Conservation (phyloP, 345 rosid genomes). For the Turritis glabra region DNA sequence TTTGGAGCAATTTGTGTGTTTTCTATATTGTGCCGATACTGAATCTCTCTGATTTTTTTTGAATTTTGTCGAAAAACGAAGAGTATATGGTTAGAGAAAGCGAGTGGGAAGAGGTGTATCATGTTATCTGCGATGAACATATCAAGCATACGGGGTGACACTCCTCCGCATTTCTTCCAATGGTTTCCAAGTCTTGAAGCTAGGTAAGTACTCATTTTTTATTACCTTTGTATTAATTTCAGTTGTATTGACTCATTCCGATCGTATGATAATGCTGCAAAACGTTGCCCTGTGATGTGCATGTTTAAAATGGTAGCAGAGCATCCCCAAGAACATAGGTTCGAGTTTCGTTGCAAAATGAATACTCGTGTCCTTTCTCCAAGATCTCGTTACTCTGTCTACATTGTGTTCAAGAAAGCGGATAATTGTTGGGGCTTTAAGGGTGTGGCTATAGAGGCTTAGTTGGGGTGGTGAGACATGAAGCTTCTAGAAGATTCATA, state of each 20-base stretch:
- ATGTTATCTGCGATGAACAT: conserved; percentile 19
- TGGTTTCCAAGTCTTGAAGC: conserved; percentile 13
- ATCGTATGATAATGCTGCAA: background rate
- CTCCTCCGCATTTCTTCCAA: background rate
- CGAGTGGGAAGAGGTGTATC: conserved; percentile 24
- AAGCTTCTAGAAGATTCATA: background rate
- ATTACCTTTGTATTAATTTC: background rate
- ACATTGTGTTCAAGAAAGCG: conserved; percentile 17
- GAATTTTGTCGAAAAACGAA: background rate
- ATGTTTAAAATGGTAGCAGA: conserved; percentile 11
- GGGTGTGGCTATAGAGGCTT: no score
- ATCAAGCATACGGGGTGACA: background rate
- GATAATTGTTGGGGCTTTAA: background rate
- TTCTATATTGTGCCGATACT: background rate
- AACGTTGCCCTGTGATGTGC: background rate
- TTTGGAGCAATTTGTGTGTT: background rate
- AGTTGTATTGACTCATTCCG: background rate
- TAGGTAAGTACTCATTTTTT: background rate
- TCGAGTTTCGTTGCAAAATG: background rate
- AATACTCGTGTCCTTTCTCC: no score
- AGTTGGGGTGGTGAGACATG: conserved; percentile 13
- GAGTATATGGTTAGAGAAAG: conserved; percentile 12
- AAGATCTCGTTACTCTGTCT: conserved; percentile 20
- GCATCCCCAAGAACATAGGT: no score
- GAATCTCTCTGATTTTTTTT: background rate